Conservation (phyloP, 768 basidiomycete genomes). For the Xerocomellus intermedius region DNA sequence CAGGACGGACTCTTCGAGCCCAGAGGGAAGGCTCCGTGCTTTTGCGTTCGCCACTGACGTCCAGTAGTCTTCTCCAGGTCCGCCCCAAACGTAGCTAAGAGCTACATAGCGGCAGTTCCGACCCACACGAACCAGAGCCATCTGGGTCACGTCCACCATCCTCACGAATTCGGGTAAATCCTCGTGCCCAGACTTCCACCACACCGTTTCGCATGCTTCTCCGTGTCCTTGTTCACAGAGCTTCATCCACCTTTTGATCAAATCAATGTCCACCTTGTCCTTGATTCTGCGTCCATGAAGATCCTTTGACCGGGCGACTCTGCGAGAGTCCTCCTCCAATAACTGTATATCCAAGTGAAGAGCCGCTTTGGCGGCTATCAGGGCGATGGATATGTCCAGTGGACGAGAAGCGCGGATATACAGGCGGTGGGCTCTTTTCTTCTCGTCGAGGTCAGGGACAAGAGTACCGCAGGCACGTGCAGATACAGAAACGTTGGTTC, state of each 20-base stretch:
- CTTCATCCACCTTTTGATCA: slow-evolving; percentile 17
- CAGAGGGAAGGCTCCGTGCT: background rate
- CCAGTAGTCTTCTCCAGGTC: slow-evolving; percentile 3
- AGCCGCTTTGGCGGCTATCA: background rate
- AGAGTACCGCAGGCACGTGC: slow-evolving; percentile 1
- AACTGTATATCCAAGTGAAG: slow-evolving; percentile 17
- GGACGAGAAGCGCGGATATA: slow-evolving; percentile 12
- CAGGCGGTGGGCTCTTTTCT: slow-evolving; percentile 11
- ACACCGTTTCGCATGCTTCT: slow-evolving; percentile 6
- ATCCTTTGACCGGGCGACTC: slow-evolving; percentile 11
- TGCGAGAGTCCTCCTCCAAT: slow-evolving; percentile 17
- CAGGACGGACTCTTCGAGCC: background rate
- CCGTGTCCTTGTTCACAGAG: slow-evolving; percentile 19
- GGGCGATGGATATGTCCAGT: background rate
- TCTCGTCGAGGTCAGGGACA: background rate
- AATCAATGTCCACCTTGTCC: slow-evolving; percentile 1
- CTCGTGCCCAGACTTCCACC: slow-evolving; percentile 7
- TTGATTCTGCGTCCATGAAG: slow-evolving; percentile 24
- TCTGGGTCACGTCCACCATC: slow-evolving; percentile 13
- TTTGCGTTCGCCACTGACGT: slow-evolving; percentile 4
- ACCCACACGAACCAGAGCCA: slow-evolving; percentile 10
- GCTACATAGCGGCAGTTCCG: slow-evolving; percentile 12
- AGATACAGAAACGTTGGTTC: background rate
- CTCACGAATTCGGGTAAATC: slow-evolving; percentile 12
- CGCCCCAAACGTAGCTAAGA: slow-evolving; percentile 22